phyloP scores from a whole-genome alignment of 345 rosid genomes.

The Arabidopsis arenosa region DNA sequence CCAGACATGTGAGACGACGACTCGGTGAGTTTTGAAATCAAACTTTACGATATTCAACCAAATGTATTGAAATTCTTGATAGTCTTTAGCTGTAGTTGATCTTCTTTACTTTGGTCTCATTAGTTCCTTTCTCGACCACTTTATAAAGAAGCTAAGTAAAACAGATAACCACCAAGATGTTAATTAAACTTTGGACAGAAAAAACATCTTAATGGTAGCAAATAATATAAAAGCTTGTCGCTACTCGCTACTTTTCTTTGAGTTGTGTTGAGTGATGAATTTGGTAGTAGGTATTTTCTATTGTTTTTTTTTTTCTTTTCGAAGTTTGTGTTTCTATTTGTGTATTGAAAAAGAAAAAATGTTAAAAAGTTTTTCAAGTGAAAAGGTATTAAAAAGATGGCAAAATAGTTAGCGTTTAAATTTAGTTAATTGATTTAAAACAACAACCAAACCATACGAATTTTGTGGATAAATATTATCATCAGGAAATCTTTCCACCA shows the following conservation, averaged over 20 bases:
- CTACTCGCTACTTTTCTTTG: too few species aligned
- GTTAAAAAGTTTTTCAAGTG: too few species aligned
- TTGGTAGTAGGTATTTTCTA: too few species aligned
- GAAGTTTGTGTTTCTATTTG: too few species aligned
- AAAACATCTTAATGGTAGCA: background rate
- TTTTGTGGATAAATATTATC: background rate
- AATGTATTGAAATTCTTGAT: background rate
- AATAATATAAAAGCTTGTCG: too few species aligned
- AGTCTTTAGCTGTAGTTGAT: background rate
- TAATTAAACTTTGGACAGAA: background rate
- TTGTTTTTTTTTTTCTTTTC: too few species aligned
- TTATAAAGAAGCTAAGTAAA: background rate
- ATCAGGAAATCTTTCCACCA: background rate
- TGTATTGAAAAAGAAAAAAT: too few species aligned
- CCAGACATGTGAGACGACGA: slow-evolving; percentile 49
- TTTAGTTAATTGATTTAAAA: too few species aligned
- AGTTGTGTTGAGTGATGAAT: too few species aligned
- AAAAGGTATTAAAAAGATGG: too few species aligned
- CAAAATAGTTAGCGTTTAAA: too few species aligned
- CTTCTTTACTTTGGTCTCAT: background rate
- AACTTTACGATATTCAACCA: background rate
- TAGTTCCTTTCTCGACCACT: background rate
- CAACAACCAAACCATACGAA: too few species aligned
- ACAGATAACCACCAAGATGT: background rate
- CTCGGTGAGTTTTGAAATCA: background rate